These are phyloP conservation scores for Urostyla sp. DNA, from an alignment of 73 alveolate species.

Conservation along the genomic window DNA sequence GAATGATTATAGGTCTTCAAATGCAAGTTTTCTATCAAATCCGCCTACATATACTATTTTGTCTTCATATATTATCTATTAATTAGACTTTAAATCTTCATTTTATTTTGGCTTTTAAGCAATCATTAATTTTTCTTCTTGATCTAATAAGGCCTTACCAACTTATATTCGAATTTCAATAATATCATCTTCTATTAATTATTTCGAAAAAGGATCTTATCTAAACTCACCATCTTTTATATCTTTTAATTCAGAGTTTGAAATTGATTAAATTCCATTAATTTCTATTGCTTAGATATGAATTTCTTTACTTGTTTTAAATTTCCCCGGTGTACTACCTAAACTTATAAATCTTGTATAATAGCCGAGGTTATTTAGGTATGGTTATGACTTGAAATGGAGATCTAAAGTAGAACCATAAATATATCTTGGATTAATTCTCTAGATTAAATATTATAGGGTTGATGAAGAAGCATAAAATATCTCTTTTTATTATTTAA, in stretches of 20 bases:
- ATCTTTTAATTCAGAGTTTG: background rate
- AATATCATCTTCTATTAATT: background rate
- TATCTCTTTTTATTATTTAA: background rate
- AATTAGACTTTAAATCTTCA: background rate
- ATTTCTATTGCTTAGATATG: constrained; percentile 63
- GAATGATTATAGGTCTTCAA: constrained; percentile 52
- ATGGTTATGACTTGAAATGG: constrained; percentile 33
- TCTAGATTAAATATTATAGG: background rate
- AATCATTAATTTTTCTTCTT: background rate
- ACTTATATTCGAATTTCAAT: background rate
- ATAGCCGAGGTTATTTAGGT: constrained; percentile 1
- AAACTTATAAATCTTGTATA: constrained; percentile 46
- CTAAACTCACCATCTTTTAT: background rate
- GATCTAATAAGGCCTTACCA: background rate
- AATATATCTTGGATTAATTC: constrained; percentile 50
- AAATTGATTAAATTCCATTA: constrained; percentile 2
- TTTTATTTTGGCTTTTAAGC: background rate
- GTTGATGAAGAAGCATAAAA: constrained; percentile 39
- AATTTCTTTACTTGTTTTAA: constrained; percentile 32
- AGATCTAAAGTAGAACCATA: constrained; percentile 46
- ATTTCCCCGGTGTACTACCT: constrained; percentile 45
- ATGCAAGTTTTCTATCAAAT: constrained; percentile 35
- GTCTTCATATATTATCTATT: constrained; percentile 12
- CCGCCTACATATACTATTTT: constrained; percentile 34
- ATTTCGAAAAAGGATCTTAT: background rate